Conservation (phyloP, 768 basidiomycete genomes). For the Hygrocybe punicea region DNA sequence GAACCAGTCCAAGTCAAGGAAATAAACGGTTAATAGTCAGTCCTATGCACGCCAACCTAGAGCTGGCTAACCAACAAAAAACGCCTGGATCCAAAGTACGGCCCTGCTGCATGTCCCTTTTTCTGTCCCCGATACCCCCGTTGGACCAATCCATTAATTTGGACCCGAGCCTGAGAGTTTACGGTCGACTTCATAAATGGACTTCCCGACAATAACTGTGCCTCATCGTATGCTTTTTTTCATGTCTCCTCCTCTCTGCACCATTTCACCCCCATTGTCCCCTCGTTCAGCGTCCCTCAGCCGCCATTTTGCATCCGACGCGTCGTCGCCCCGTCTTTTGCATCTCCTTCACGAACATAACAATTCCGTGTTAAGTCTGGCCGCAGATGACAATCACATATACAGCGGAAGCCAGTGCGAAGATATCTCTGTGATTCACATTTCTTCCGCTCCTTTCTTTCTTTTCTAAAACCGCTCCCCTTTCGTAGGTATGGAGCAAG, state of each 20-base stretch:
- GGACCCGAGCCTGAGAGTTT: no score
- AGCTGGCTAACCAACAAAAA: no score
- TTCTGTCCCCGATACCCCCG: no score
- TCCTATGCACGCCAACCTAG: no score
- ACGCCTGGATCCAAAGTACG: no score
- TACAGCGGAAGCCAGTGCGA: conserved; percentile 79
- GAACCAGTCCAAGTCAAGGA: no score
- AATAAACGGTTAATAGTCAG: no score
- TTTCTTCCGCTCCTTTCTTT: neutral
- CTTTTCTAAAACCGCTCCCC: neutral
- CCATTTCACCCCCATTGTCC: neutral
- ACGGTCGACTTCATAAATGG: no score
- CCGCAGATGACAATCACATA: conserved; percentile 67
- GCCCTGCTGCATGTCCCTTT: no score
- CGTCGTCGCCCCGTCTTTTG: conserved; percentile 47
- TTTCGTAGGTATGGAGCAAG: conserved; percentile 79
- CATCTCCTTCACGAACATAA: conserved; percentile 70
- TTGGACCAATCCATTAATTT: no score
- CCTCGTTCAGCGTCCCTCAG: conserved; percentile 52
- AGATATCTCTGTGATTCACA: conserved; percentile 62
- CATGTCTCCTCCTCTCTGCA: neutral
- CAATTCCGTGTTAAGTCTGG: conserved; percentile 72
- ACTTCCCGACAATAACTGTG: neutral
- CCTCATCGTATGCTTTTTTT: neutral
- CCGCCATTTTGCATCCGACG: conserved; percentile 47